A percentile compares a stretch with the other conserved stretches of the same genome.
Evolutionary conservation across 1,139 yeast genomes (phyloP).

Genomic region (Candida labiduridarum): DNA sequence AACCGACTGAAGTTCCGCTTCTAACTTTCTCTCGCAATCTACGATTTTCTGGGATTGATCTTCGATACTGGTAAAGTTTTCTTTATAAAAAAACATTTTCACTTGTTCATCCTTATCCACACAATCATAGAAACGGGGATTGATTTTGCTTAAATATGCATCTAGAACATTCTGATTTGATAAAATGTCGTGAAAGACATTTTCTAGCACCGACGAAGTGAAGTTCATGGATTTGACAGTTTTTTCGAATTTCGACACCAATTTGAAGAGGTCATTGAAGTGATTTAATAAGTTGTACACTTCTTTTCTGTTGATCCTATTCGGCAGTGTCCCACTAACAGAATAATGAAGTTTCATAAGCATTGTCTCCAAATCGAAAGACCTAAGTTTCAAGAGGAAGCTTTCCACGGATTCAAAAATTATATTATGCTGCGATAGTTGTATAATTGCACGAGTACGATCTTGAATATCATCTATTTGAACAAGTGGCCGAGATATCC

Average conservation of each 20-base stretch:
- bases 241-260: constrained; percentile 29
- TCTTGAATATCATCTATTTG: constrained; percentile 53
- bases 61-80: constrained; percentile 44
- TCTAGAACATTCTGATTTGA: constrained; percentile 24
- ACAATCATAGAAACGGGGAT: constrained; percentile 53
- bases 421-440: constrained; percentile 49
- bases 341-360: constrained; percentile 70
- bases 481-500: constrained; percentile 77
- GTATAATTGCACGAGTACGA: constrained; percentile 66
- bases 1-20: constrained; percentile 52
- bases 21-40: constrained; percentile 45
- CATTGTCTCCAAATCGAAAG: constrained; percentile 64
- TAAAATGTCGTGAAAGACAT: constrained; percentile 24
- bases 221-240: constrained; percentile 16
- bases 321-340: constrained; percentile 27
- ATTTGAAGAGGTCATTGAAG: constrained; percentile 40
- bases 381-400: constrained; percentile 36
- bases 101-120: constrained; percentile 48
- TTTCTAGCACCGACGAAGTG: constrained; percentile 28
- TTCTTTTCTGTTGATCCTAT: constrained; percentile 65
- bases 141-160: constrained; percentile 53
- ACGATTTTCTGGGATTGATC: constrained; percentile 45
- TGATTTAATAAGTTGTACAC: constrained; percentile 59
- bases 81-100: constrained; percentile 54
- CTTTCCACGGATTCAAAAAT: constrained; percentile 55